These are phyloP conservation scores for Amesomyces nigricolor DNA, from an alignment of 2,329 filamentous ascomycete genomes.

Conservation along the genomic window DNA sequence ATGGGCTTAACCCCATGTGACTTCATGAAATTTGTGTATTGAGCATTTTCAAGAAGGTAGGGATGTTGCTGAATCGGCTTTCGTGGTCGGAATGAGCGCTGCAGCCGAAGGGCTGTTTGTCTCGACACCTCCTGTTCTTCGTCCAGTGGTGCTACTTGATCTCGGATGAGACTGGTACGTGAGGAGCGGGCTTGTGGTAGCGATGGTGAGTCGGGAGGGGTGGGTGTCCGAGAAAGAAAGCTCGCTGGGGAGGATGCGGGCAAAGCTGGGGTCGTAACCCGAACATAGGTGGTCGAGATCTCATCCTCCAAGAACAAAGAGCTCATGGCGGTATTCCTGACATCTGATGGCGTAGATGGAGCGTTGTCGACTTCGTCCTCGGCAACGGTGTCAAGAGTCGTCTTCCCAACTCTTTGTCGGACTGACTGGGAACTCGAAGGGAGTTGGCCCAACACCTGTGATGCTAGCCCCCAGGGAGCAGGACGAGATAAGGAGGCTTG, in stretches of 20 bases:
- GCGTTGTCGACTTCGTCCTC: background rate
- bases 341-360: background rate
- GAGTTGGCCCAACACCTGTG: conserved; percentile 7
- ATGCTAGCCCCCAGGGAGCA: background rate
- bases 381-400: background rate
- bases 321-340: background rate
- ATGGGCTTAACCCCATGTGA: conserved; percentile 51
- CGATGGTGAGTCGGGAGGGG: conserved; percentile 27
- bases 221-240: conserved; percentile 17
- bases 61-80: conserved; percentile 58
- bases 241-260: conserved; percentile 12
- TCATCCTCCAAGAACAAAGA: conserved; percentile 28
- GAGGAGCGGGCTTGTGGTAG: conserved; percentile 4
- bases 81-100: conserved; percentile 50
- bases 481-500: background rate
- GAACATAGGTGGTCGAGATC: conserved; percentile 36
- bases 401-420: background rate
- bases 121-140: conserved; percentile 15
- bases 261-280: conserved; percentile 17
- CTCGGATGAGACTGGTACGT: background rate
- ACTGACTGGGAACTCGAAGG: conserved; percentile 5
- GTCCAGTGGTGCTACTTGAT: background rate
- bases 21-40: conserved; percentile 48
- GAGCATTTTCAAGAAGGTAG: conserved; percentile 51
- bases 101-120: conserved; percentile 32